Percentiles rank a stretch among this genome's conserved stretches.
Conservation (phyloP, 106 monocot species). For the Allium sativum region DNA sequence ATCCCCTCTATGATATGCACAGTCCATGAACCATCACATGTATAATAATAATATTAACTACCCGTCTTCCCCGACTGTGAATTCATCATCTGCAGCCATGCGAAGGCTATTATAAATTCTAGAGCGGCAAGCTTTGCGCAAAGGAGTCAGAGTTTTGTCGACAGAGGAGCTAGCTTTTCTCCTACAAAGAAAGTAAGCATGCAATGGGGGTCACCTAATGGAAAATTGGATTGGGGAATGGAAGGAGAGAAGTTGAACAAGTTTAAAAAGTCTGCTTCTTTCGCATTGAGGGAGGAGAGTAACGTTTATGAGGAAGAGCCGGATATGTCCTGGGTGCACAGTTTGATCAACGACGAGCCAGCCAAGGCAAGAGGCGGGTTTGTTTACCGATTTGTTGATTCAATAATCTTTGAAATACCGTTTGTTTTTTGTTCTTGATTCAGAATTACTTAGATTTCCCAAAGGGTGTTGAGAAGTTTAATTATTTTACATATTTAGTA, state of each 20-base stretch:
- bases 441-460: too few relatives aligned
- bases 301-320: constrained; percentile 29
- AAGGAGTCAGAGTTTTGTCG: constrained; percentile 87
- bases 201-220: constrained; percentile 57
- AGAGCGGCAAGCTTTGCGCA: constrained; percentile 59
- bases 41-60: constrained; percentile 11
- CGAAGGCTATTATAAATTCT: constrained; percentile 71
- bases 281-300: constrained; percentile 31
- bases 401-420: too few relatives aligned
- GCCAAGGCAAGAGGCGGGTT: too few relatives aligned
- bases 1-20: too few relatives aligned
- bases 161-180: constrained; percentile 32
- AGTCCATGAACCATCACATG: too few relatives aligned
- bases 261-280: constrained; percentile 65
- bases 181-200: constrained; percentile 6
- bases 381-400: background rate
- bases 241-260: constrained; percentile 83
- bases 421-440: background rate
- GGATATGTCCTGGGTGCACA: constrained; percentile 64
- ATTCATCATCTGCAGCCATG: constrained; percentile 58
- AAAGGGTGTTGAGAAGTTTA: too few relatives aligned
- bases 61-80: constrained; percentile 24
- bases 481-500: too few relatives aligned
- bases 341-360: constrained; percentile 53
- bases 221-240: constrained; percentile 82